Conservation (phyloP, 192 early-diverging fungal species). For the Backusella tarrabulga region DNA sequence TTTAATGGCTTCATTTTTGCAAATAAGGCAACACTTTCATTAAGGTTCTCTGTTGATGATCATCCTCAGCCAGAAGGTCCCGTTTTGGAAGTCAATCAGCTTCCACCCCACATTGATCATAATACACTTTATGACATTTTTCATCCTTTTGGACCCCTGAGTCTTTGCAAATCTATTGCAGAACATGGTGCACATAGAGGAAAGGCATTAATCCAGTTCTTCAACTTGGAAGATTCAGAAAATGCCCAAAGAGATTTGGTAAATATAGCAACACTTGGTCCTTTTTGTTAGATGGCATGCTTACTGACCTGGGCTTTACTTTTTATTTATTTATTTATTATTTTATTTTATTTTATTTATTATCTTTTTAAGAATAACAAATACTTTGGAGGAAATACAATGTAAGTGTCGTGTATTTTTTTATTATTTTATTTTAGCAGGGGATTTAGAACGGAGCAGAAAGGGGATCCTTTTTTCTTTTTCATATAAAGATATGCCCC, state of each 20-base stretch:
- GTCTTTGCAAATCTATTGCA: constrained; percentile 25
- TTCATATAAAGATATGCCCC: neutral
- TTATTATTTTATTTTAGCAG: constrained; percentile 5
- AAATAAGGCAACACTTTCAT: constrained; percentile 16
- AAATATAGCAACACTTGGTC: neutral
- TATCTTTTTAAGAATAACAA: constrained; percentile 10
- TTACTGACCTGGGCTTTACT: neutral
- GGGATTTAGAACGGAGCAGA: constrained; percentile 4
- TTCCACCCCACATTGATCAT: constrained; percentile 27
- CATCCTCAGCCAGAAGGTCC: constrained; percentile 20
- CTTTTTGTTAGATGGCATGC: neutral
- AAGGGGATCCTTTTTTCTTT: neutral
- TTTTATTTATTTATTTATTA: neutral
- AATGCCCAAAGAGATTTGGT: constrained; percentile 27
- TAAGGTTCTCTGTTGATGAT: constrained; percentile 16
- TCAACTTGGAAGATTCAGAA: constrained; percentile 29
- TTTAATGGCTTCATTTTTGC: constrained; percentile 30
- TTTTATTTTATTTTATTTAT: neutral
- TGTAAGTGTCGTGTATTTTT: constrained; percentile 15
- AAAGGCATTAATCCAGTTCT: constrained; percentile 36
- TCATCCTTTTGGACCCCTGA: constrained; percentile 37
- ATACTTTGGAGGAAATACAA: constrained; percentile 14
- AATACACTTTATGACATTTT: constrained; percentile 30
- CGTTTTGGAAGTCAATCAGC: constrained; percentile 33
- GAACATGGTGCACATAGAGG: constrained; percentile 29